phyloP scores from a whole-genome alignment of 768 basidiomycete genomes.

The Pleurotus ostreatus region DNA sequence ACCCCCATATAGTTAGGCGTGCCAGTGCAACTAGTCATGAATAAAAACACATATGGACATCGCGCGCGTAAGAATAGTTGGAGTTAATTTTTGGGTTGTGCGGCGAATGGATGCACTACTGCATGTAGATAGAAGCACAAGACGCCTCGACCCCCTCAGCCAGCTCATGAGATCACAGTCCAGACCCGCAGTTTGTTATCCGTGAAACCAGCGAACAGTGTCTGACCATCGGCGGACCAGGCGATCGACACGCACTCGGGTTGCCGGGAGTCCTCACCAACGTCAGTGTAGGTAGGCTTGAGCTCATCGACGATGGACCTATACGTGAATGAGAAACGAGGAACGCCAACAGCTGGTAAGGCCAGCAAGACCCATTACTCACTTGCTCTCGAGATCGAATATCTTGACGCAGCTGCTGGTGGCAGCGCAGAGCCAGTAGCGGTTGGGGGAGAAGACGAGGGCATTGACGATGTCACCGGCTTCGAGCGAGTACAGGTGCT shows the following conservation, averaged over 20 bases:
- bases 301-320: conserved; percentile 99
- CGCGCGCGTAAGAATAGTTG: neutral
- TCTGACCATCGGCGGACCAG: conserved; percentile 98
- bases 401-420: conserved; percentile 98
- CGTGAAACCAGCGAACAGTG: conserved; percentile 94
- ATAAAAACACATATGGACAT: neutral
- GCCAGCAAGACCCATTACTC: conserved; percentile 27
- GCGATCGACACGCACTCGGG: conserved; percentile 96
- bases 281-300: conserved; percentile 88
- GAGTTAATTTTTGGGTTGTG: conserved; percentile 16
- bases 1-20: neutral
- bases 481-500: conserved; percentile 99
- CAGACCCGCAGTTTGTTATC: conserved; percentile 93
- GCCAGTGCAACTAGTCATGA: neutral
- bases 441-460: conserved; percentile 98
- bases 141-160: conserved; percentile 14
- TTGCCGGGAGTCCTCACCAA: conserved; percentile 64
- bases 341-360: neutral
- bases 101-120: conserved; percentile 15
- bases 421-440: conserved; percentile 99
- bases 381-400: conserved; percentile 99
- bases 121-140: conserved; percentile 10
- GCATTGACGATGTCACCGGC: conserved; percentile 98
- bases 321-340: conserved; percentile 6
- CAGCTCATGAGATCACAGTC: conserved; percentile 66